Conservation (phyloP, 495 filamentous ascomycete species). For the Cercophora samala region DNA sequence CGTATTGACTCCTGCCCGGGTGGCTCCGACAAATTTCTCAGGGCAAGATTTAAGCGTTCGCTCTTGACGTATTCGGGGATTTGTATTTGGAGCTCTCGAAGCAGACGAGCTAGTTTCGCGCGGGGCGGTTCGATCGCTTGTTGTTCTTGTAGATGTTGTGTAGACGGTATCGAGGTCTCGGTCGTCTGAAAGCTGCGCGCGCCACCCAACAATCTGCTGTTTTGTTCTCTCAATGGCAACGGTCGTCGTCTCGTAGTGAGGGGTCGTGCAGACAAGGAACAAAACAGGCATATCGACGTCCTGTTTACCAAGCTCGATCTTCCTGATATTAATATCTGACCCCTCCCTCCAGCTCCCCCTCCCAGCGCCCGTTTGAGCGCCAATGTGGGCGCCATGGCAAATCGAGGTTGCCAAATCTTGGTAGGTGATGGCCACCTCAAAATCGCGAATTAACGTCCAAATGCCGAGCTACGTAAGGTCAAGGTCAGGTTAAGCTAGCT, state of each 20-base stretch:
- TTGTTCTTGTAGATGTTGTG: not conserved
- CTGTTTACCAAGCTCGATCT: conserved; percentile 1
- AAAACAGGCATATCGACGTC: conserved; percentile 42
- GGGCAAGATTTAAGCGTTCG: conserved; percentile 73
- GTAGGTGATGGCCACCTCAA: not conserved
- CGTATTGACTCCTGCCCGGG: conserved; percentile 61
- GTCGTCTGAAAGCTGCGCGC: conserved; percentile 24
- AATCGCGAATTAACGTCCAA: not conserved
- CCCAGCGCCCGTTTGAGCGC: conserved; percentile 28
- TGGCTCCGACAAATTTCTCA: conserved; percentile 68
- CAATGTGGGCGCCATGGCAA: conserved; percentile 36
- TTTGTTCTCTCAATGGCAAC: conserved; percentile 8
- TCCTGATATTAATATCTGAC: conserved; percentile 4
- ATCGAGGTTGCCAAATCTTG: not conserved
- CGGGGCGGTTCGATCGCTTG: conserved; percentile 28
- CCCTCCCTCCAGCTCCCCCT: not conserved
- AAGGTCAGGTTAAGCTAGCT: not conserved
- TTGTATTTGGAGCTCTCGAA: conserved; percentile 59
- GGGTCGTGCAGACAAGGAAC: conserved; percentile 33
- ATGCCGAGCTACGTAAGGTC: not conserved
- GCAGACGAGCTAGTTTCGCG: conserved; percentile 56
- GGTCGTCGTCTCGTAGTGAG: conserved; percentile 5
- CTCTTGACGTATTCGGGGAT: conserved; percentile 66
- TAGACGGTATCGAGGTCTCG: conserved; percentile 3
- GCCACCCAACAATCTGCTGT: not conserved